Base-by-base conservation (phyloP, 169 alveolate species). In the Ichthyophthirius multifiliis region DNA sequence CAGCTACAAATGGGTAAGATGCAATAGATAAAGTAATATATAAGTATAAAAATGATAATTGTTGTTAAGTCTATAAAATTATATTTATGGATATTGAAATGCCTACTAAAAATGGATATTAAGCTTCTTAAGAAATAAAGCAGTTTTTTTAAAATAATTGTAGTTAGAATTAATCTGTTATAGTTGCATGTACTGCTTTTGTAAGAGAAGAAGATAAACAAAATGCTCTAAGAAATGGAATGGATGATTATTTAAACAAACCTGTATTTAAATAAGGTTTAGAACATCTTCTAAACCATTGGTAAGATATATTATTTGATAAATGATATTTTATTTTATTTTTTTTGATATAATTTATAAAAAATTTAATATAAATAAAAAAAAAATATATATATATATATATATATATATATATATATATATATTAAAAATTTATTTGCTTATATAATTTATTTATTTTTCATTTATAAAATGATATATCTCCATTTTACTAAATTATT, bases 1-100 rank as follows among this genome's bases (percentile, higher is more conserved):
- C 47, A 15, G 84, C 84, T 1, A 64, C 41, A 18, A 74, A 65
- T 16, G 76, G 84, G 18, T 71, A 64, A 23, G 37, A 32, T 30
- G 77, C 76, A 27, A 45, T 63, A 16, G 23, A 44, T 0, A 43
- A 55, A 77, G 67, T 77, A 3, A 55, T 39, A n/a, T 16, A 77
- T 18, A 77, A 44, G 43, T 44, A 65, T n/a, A 16, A 62, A 5
- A 23, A 23, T 41, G 31, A 63, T 64, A 30, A 39, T 2, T 77
- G 84, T 23, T 77, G 91, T 45, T 47, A 81, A n/a, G 63, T 64
- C n/a, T 83, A 73, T 32, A 74, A 62, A 44, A 7, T 85, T 3
- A 85, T 85, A 1, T 80, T 85, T 41, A 85, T 85, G 91, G 91
- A 85, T 35, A 79, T 64, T 16, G 91, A 85, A 75, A 85, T 85